These are phyloP conservation scores for Ogataea trehalophila DNA, from an alignment of 805 yeast species.

Conservation along the genomic window DNA sequence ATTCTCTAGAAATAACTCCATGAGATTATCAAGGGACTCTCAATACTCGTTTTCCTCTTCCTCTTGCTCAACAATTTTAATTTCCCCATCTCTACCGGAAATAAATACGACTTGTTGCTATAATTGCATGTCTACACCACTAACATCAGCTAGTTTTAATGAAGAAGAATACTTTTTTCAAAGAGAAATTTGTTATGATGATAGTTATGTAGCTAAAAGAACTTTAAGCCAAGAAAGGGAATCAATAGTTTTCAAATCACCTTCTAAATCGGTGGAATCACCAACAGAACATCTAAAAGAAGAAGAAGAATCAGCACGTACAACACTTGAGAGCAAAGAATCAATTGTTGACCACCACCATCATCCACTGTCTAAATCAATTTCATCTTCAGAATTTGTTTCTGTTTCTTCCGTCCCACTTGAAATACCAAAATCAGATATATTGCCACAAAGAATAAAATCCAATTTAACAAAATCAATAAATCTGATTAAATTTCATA, in stretches of 20 bases:
- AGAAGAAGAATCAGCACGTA: neutral
- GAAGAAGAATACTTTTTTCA: too few relatives aligned
- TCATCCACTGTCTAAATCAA: neutral
- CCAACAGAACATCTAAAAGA: too few relatives aligned
- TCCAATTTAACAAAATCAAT: constrained; percentile 2
- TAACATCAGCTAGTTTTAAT: neutral
- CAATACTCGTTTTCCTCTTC: neutral
- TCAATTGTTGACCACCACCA: neutral
- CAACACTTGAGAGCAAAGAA: neutral
- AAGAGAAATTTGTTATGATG: neutral
- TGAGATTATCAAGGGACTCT: neutral
- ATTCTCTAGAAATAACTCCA: neutral
- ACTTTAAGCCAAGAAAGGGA: neutral
- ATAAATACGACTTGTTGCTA: too few relatives aligned
- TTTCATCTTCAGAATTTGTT: too few relatives aligned
- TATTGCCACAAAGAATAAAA: neutral
- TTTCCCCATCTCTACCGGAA: neutral
- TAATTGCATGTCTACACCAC: neutral
- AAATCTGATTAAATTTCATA: neutral
- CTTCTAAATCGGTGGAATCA: neutral
- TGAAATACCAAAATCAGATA: neutral
- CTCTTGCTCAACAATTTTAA: neutral
- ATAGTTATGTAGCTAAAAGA: neutral
- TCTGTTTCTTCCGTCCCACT: neutral
- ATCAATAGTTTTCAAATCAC: neutral